Percentiles rank a stretch among this genome's conserved stretches.
These are phyloP conservation scores for Aspergillus clavatus DNA, from an alignment of 2,329 filamentous ascomycete species.

Conservation along the genomic window DNA sequence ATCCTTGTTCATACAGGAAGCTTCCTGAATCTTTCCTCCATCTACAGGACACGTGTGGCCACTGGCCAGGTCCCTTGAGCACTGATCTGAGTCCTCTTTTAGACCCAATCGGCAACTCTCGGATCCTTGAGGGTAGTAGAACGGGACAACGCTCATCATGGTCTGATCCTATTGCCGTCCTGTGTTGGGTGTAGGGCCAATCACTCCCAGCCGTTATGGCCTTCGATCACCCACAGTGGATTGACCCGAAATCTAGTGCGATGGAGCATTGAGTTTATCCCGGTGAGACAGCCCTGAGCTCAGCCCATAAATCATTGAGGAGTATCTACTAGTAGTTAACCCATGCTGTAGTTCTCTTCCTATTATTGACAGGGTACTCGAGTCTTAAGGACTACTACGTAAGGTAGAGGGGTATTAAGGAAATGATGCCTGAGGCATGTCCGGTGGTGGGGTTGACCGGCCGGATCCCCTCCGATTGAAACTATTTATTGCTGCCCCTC, in stretches of 20 bases:
- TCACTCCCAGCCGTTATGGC: neutral
- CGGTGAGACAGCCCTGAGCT: conserved; percentile 14
- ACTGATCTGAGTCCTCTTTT: neutral
- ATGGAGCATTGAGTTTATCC: neutral
- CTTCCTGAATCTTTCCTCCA: too few relatives aligned
- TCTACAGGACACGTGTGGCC: too few relatives aligned
- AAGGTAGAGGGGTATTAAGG: too few relatives aligned
- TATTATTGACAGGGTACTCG: too few relatives aligned
- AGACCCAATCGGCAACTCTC: neutral
- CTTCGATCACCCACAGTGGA: neutral
- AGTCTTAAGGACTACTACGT: too few relatives aligned
- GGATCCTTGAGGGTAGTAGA: neutral
- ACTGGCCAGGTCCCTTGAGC: neutral
- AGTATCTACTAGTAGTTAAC: too few relatives aligned
- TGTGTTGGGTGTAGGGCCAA: neutral
- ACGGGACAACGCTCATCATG: neutral
- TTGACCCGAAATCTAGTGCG: neutral
- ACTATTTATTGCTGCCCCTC: conserved; percentile 20
- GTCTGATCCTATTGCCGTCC: neutral
- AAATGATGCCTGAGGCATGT: neutral
- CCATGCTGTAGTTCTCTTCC: too few relatives aligned
- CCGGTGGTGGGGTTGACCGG: neutral
- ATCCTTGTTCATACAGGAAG: too few relatives aligned
- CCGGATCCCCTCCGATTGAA: conserved; percentile 4
- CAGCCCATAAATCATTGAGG: too few relatives aligned